Percentiles rank a stretch among this genome's conserved stretches.
Conservation (phyloP, 768 basidiomycete genomes). For the Leucosporidium scottii region DNA sequence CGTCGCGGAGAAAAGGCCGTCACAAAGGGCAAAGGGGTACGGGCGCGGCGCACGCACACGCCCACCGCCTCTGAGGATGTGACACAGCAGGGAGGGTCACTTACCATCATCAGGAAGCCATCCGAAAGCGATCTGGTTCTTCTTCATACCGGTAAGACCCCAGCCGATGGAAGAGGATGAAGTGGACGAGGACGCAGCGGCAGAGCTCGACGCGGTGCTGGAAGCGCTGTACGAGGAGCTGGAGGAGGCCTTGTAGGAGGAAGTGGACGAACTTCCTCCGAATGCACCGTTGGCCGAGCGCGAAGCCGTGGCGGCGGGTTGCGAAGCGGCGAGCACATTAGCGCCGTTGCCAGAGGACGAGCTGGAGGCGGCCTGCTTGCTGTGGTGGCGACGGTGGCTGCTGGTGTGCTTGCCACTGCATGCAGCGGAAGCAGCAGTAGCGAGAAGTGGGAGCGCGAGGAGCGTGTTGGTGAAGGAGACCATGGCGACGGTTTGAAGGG, state of each 20-base stretch:
- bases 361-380: neutral
- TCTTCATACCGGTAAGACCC: slow-evolving; percentile 20
- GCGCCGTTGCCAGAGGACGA: neutral
- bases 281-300: neutral
- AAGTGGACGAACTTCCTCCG: neutral
- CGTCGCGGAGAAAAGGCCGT: neutral
- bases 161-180: slow-evolving; percentile 4
- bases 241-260: neutral
- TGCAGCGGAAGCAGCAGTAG: neutral
- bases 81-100: neutral
- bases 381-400: neutral
- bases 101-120: slow-evolving; percentile 34
- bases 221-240: slow-evolving; percentile 2
- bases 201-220: slow-evolving; percentile 11
- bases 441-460: neutral
- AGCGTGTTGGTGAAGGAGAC: neutral
- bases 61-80: too few species aligned
- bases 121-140: slow-evolving; percentile 36
- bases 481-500: neutral
- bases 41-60: neutral
- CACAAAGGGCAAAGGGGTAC: neutral
- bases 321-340: too few species aligned
- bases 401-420: neutral
- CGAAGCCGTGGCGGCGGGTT: neutral
- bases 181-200: slow-evolving; percentile 13